Base-by-base conservation (phyloP, 805 yeast species). In the Starmerella powellii region DNA sequence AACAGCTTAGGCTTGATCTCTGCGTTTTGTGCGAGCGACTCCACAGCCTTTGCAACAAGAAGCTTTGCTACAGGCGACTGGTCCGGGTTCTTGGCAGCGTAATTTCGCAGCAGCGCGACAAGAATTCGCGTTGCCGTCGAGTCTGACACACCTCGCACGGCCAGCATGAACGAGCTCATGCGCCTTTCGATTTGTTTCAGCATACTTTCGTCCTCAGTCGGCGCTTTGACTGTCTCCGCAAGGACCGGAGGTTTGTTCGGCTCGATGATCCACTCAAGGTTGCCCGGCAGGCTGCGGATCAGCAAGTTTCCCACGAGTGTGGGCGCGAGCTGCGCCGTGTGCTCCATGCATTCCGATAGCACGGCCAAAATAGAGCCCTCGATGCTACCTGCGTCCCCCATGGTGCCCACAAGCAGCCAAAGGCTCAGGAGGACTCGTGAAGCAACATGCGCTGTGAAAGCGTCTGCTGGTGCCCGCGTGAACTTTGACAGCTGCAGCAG, bases 1-100 rank as follows among this genome's bases (percentile, higher is more conserved):
- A 77, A 68, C 21, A 80, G 55, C 34, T 66, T 67, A 8, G 76
- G 73, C 46, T 73, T 79, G 54, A 79, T 76, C 13, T 21, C 19
- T 1, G 28, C 31, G 23, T 48, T 45, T 6, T 31, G 33, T 2
- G 42, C 18, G 10, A 50, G 32, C 13, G 34, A 12, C 31, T 50
- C 54, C 2, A 46, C 39, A 1, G 43, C 27, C 24, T 49, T 51
- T 6, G 51, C 52, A 4, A 24, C 31, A 61, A 29, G 82, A 61
- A 41, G 72, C 65, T 27, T 31, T 6, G 17, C 8, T 16, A 33
- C 10, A 19, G 27, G 13, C 13, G 11, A 4, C 19, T 26, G 3
- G 2, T 37, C 69, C n/a, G 83, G 79, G 45, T 70, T 67, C 4
- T 53, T 59, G 18, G 52, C 50, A 1, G 50, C 52, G 10, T 54